These are phyloP conservation scores for Neurospora pannonica DNA, from an alignment of 495 filamentous ascomycete genomes.

Conservation along the genomic window DNA sequence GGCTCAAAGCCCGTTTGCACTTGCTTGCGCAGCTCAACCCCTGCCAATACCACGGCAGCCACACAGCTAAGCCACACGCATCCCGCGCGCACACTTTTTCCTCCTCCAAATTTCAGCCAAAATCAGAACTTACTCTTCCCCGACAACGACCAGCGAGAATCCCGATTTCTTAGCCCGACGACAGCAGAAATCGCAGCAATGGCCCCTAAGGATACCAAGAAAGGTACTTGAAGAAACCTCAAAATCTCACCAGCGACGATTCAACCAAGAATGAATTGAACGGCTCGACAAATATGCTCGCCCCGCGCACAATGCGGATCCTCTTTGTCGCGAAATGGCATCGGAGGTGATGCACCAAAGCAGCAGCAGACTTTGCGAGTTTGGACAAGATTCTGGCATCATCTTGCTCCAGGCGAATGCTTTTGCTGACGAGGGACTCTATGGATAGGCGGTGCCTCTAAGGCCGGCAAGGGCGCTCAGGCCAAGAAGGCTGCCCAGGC, in stretches of 20 bases:
- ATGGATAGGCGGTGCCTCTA: conserved; percentile 42
- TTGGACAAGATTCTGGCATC: conserved; percentile 26
- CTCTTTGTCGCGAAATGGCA: conserved; percentile 12
- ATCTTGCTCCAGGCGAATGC: conserved; percentile 29
- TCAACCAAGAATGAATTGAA: conserved; percentile 9
- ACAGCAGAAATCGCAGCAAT: conserved; percentile 51
- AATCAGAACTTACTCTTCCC: conserved; percentile 5
- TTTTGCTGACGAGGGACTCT: conserved; percentile 23
- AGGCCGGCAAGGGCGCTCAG: conserved; percentile 59
- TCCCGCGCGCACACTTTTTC: conserved; percentile 17
- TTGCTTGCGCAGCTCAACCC: neutral
- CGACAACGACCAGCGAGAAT: conserved; percentile 16
- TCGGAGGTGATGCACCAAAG: conserved; percentile 35
- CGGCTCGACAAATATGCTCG: conserved; percentile 17
- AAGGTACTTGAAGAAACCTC: conserved; percentile 46
- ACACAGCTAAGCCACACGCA: conserved; percentile 3
- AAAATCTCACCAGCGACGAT: neutral
- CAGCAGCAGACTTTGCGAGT: conserved; percentile 56
- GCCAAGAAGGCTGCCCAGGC: conserved; percentile 90
- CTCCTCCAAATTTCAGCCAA: conserved; percentile 6
- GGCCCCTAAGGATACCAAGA: conserved; percentile 63
- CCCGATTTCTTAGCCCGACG: conserved; percentile 20
- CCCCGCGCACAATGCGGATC: conserved; percentile 26
- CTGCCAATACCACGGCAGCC: neutral
- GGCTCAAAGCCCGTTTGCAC: neutral